Conservation (phyloP, 1,284 basidiomycete species). For the Tilletia indica region DNA sequence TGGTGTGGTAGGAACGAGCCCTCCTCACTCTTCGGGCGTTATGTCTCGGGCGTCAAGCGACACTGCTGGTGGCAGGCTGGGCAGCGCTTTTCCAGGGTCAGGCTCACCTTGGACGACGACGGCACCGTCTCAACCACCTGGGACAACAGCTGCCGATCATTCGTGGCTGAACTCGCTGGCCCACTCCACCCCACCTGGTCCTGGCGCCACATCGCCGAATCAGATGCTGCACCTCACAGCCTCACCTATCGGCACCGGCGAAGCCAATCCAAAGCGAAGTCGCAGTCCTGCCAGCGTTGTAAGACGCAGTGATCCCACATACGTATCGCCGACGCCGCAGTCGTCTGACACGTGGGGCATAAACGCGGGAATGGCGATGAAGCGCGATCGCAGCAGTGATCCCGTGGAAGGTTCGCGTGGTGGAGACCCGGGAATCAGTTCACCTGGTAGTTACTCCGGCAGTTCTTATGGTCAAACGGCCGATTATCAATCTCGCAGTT, state of each 20-base stretch:
- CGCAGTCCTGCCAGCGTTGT: conserved; percentile 1
- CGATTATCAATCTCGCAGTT: not conserved
- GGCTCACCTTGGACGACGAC: not conserved
- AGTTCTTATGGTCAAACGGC: not conserved
- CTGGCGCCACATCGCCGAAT: not conserved
- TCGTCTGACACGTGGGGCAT: not conserved
- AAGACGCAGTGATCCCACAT: not conserved
- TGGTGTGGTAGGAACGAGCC: not conserved
- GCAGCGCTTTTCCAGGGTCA: not conserved
- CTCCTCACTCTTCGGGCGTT: too few relatives aligned
- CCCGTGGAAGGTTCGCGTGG: not conserved
- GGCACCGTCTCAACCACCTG: not conserved
- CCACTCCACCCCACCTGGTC: not conserved
- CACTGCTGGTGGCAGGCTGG: not conserved
- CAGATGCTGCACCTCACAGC: not conserved
- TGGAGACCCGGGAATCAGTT: not conserved
- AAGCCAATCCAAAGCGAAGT: not conserved
- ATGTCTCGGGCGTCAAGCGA: too few relatives aligned
- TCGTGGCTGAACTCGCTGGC: not conserved
- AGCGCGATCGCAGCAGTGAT: conserved; percentile 15
- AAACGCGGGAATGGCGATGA: not conserved
- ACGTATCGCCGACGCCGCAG: not conserved
- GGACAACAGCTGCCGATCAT: not conserved
- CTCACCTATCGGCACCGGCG: not conserved
- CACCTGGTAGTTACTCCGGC: not conserved